Conservation (phyloP, 345 rosid species). For the Excoecaria cochinchinensis region DNA sequence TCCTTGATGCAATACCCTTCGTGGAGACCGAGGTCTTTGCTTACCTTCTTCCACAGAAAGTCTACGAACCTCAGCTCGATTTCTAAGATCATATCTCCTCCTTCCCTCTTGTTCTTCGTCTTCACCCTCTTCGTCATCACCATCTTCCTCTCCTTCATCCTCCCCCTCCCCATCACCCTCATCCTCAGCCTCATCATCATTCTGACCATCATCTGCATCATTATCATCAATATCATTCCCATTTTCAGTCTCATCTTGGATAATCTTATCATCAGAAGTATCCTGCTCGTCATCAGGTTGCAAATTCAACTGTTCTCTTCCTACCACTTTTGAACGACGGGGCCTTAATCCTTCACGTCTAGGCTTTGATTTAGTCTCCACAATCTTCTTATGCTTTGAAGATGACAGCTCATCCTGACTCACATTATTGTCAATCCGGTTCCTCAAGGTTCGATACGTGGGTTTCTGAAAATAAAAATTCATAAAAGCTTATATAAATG, state of each 20-base stretch:
- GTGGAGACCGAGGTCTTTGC: conserved; percentile 84
- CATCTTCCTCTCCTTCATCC: conserved; percentile 60
- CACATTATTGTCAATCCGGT: conserved; percentile 48
- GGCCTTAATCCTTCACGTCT: conserved; percentile 99
- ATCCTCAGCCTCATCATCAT: conserved; percentile 41
- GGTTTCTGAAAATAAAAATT: conserved; percentile 55
- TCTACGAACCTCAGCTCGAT: conserved; percentile 92
- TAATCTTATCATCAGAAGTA: conserved; percentile 73
- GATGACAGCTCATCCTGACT: conserved; percentile 61
- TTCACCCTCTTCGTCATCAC: conserved; percentile 66
- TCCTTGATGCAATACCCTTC: conserved; percentile 96
- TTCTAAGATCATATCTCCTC: conserved; percentile 93
- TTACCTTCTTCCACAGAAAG: conserved; percentile 70
- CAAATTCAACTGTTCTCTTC: conserved; percentile 47
- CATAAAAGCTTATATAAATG: conserved; percentile 9
- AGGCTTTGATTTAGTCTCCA: conserved; percentile 57
- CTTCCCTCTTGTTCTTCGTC: conserved; percentile 94
- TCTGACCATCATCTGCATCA: conserved; percentile 52
- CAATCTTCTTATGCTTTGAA: conserved; percentile 51
- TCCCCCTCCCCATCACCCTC: conserved; percentile 59
- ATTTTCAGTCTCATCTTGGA: conserved; percentile 77
- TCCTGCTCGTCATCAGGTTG: conserved; percentile 72
- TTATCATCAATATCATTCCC: conserved; percentile 72
- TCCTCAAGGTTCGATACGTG: conserved; percentile 55
- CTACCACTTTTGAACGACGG: conserved; percentile 63